Percentiles rank a stretch among this genome's conserved stretches.
These are phyloP conservation scores for Neoascochyta sp. DNA, from an alignment of 2,329 filamentous ascomycete species.

Conservation along the genomic window DNA sequence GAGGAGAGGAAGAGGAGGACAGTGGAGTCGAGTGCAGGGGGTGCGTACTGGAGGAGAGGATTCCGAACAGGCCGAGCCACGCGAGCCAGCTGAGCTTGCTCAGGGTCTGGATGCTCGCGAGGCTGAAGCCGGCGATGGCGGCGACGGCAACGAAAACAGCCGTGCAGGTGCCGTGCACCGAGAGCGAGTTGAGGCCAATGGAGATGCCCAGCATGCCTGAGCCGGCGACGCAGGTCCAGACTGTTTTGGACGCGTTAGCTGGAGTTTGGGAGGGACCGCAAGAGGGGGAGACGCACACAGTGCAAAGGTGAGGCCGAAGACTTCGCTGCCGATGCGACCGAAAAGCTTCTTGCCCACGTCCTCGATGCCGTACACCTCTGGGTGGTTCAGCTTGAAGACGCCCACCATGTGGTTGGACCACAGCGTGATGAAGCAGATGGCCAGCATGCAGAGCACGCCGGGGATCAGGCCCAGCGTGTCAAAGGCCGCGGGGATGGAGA, in stretches of 20 bases:
- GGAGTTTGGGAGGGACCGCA: conserved; percentile 12
- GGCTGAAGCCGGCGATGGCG: conserved; percentile 48
- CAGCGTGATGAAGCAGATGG: conserved; percentile 42
- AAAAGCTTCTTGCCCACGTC: conserved; percentile 54
- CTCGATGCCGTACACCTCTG: conserved; percentile 55
- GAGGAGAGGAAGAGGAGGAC: not conserved
- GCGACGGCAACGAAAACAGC: conserved; percentile 50
- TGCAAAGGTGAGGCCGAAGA: conserved; percentile 36
- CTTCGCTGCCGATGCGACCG: conserved; percentile 49
- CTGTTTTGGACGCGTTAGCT: conserved; percentile 33
- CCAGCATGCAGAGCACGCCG: conserved; percentile 44
- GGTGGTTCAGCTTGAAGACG: conserved; percentile 51
- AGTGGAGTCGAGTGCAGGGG: conserved; percentile 37
- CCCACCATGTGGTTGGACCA: conserved; percentile 50
- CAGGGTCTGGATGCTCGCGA: conserved; percentile 56
- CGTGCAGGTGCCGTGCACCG: conserved; percentile 56
- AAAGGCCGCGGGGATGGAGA: conserved; percentile 46
- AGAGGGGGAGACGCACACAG: conserved; percentile 28
- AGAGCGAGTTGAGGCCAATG: conserved; percentile 58
- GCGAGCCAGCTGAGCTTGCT: conserved; percentile 55
- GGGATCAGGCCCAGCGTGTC: conserved; percentile 47
- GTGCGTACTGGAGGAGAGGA: conserved; percentile 11
- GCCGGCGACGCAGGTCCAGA: conserved; percentile 33
- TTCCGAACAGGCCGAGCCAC: conserved; percentile 10
- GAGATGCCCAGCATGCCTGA: conserved; percentile 59